phyloP scores from a whole-genome alignment of 2,329 filamentous ascomycete genomes.

The Fusarium foetens region DNA sequence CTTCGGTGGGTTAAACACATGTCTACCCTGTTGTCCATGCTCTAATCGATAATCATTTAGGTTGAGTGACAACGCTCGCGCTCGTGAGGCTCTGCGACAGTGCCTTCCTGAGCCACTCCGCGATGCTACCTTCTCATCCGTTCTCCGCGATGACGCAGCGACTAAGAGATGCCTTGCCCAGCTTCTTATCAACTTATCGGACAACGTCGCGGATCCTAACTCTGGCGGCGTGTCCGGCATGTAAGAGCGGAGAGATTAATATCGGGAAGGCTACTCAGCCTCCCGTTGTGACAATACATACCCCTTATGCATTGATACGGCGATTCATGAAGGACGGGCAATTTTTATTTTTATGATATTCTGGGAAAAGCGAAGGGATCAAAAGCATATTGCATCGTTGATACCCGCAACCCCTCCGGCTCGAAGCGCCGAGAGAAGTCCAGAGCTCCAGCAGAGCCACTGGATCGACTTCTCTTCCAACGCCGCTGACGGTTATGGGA shows the following conservation, averaged over 20 bases:
- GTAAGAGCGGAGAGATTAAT: constrained; percentile 40
- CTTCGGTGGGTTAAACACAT: constrained; percentile 76
- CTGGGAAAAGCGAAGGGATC: constrained; percentile 46
- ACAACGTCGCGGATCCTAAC: constrained; percentile 74
- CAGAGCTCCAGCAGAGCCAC: constrained; percentile 21
- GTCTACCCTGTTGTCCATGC: not conserved
- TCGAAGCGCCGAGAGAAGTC: constrained; percentile 30
- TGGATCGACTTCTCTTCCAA: constrained; percentile 27
- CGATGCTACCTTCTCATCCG: constrained; percentile 95
- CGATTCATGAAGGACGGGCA: constrained; percentile 43
- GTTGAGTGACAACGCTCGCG: constrained; percentile 94
- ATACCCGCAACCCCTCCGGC: constrained; percentile 46
- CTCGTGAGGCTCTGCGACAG: constrained; percentile 92
- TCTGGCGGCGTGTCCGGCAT: constrained; percentile 50
- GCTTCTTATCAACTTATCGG: constrained; percentile 93
- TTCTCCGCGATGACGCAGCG: constrained; percentile 94
- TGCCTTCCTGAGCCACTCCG: constrained; percentile 98
- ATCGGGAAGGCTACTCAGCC: constrained; percentile 10
- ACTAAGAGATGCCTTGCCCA: constrained; percentile 98
- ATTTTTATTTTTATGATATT: constrained; percentile 45
- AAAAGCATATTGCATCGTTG: constrained; percentile 49
- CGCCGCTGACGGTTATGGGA: constrained; percentile 40
- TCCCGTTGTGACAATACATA: constrained; percentile 45
- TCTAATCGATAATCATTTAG: constrained; percentile 56
- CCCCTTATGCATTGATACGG: constrained; percentile 44